These are phyloP conservation scores for Penicillium ochrochloron DNA, from an alignment of 495 filamentous ascomycete genomes.

Conservation along the genomic window DNA sequence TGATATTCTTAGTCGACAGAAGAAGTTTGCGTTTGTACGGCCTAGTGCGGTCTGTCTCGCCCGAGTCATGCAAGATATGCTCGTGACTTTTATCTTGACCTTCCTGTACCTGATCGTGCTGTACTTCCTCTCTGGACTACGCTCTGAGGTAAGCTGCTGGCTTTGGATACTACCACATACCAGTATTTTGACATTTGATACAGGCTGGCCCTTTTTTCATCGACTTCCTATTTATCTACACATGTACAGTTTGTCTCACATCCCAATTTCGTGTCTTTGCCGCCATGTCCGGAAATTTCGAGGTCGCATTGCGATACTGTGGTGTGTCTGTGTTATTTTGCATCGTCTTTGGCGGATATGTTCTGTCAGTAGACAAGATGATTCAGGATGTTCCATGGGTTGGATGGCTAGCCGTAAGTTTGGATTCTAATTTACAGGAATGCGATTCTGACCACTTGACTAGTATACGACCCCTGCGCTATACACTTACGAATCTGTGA, in stretches of 20 bases:
- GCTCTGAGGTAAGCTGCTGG: conserved; percentile 35
- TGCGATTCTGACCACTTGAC: background rate
- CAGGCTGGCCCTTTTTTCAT: conserved; percentile 58
- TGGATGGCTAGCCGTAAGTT: conserved; percentile 42
- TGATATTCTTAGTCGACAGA: conserved; percentile 78
- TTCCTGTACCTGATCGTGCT: conserved; percentile 71
- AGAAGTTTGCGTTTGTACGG: conserved; percentile 75
- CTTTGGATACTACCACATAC: no score
- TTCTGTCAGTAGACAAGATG: conserved; percentile 42
- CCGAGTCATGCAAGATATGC: conserved; percentile 69
- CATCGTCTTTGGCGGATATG: conserved; percentile 45
- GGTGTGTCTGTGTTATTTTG: conserved; percentile 41
- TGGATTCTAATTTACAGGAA: background rate
- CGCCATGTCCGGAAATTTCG: conserved; percentile 44
- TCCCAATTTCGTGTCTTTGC: conserved; percentile 51
- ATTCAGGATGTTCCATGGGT: conserved; percentile 46
- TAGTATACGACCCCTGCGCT: conserved; percentile 66
- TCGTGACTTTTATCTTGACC: conserved; percentile 65
- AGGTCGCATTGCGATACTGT: conserved; percentile 43
- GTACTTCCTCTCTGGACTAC: conserved; percentile 67
- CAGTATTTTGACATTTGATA: background rate
- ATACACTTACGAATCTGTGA: conserved; percentile 69
- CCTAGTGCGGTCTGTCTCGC: conserved; percentile 77
- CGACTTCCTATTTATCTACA: conserved; percentile 57
- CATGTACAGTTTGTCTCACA: conserved; percentile 57